phyloP scores from a whole-genome alignment of 1,139 yeast genomes.

The Yamadazyma conglobata region DNA sequence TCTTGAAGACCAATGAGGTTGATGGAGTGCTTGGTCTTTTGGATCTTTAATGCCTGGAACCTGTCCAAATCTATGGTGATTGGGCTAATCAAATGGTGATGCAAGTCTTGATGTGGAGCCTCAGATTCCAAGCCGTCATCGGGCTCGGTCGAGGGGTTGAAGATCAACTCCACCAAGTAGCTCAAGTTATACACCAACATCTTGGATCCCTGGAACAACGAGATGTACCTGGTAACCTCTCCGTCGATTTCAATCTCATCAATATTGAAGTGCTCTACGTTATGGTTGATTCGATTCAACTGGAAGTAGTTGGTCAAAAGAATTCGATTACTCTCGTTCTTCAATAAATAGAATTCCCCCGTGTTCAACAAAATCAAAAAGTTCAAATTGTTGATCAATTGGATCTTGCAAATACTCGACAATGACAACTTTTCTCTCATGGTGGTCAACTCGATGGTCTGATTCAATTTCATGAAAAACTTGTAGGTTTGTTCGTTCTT shows the following conservation, averaged over 20 bases:
- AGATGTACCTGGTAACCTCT: slow-evolving; percentile 18
- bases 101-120: slow-evolving; percentile 1
- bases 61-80: slow-evolving; percentile 26
- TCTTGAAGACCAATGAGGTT: slow-evolving; percentile 38
- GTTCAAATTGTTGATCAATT: slow-evolving; percentile 29
- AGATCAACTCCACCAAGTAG: slow-evolving; percentile 27
- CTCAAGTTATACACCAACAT: slow-evolving; percentile 29
- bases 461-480: slow-evolving; percentile 30
- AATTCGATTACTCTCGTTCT: slow-evolving; percentile 25
- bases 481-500: slow-evolving; percentile 24
- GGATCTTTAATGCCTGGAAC: slow-evolving; percentile 30
- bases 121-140: slow-evolving; percentile 23
- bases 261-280: slow-evolving; percentile 34
- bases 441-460: slow-evolving; percentile 36
- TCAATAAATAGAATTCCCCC: slow-evolving; percentile 40
- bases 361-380: slow-evolving; percentile 33
- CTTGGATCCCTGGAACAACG: slow-evolving; percentile 28
- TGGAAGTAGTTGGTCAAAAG: slow-evolving; percentile 33
- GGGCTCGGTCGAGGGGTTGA: slow-evolving; percentile 16
- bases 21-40: slow-evolving; percentile 12
- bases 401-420: slow-evolving; percentile 22
- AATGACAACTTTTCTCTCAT: slow-evolving; percentile 27
- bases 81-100: slow-evolving; percentile 20
- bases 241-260: slow-evolving; percentile 19
- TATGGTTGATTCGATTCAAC: slow-evolving; percentile 28